A percentile compares a stretch with the other conserved stretches of the same genome.
phyloP scores from a whole-genome alignment of 192 early-diverging fungal species.

The Linderina pennispora region DNA sequence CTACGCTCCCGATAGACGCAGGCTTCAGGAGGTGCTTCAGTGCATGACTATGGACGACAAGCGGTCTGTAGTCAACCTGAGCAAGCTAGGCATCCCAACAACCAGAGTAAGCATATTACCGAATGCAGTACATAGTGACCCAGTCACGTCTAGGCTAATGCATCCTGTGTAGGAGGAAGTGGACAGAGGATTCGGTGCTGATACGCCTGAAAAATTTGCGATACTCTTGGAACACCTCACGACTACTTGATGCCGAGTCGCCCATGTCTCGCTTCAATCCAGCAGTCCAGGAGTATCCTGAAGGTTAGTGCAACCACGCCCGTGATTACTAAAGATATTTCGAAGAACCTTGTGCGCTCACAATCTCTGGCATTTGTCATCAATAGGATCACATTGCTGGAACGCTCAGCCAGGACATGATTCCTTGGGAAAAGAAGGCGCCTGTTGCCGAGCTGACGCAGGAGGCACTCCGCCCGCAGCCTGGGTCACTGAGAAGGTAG shows the following conservation, averaged over 20 bases:
- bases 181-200: too few species aligned
- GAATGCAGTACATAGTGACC: too few species aligned
- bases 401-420: conserved; percentile 14
- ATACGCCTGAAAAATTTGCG: too few species aligned
- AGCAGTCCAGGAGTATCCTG: conserved; percentile 29
- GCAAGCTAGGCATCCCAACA: conserved; percentile 26
- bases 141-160: too few species aligned
- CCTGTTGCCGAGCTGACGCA: conserved; percentile 21
- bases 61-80: conserved; percentile 25
- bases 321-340: too few species aligned
- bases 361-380: too few species aligned
- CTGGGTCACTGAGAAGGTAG: conserved; percentile 39
- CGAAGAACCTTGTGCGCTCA: too few species aligned
- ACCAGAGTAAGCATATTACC: conserved; percentile 21
- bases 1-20: conserved; percentile 22
- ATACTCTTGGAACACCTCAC: conserved; percentile 8
- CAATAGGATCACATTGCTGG: conserved; percentile 12
- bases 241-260: background rate
- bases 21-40: conserved; percentile 38
- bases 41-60: conserved; percentile 39
- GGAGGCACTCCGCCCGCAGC: conserved; percentile 17
- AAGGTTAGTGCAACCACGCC: background rate
- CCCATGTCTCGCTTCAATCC: conserved; percentile 17
- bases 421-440: conserved; percentile 31
- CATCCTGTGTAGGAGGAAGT: too few species aligned